Evolutionary conservation across 2,329 filamentous ascomycete genomes (phyloP), one percentile per base, ranked within the genome.

Genomic region (Tolypocladium sp.): DNA sequence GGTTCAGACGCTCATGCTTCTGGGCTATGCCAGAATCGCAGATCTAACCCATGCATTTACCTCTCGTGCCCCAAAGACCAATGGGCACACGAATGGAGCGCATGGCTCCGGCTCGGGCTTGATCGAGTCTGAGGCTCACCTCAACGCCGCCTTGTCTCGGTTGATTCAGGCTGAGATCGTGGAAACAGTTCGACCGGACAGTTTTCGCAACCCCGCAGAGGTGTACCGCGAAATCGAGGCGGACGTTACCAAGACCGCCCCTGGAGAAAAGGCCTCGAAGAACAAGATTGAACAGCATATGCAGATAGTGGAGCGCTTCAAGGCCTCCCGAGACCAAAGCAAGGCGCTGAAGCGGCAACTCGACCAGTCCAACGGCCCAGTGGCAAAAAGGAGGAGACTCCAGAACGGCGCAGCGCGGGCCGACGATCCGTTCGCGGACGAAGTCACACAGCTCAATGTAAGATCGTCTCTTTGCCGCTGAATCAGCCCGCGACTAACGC

Each of bases 1-100:
- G 44, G 82, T 94, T 60, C 85, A 90, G 65, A 88, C 87, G 37
- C 76, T 97, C 49, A 76, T 96, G 61, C 80, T 87, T 58, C 80
- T 92, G 22, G 93, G 93, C 1, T 89, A 94, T 74, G 88, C 88
- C 37, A 86, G 84, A 68, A 79, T 92, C 40, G 82, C 80, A 49
- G 87, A 92, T 65, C 77, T 93, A 51, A 79, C 80, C n/a, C 82
- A 86, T 42, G 84, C 86, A 22, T 89, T 87, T 66, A 69, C 69
- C 33, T 70, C 73, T 5, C 70, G 77, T 66, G 65, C 66, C 22
- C 69, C 71, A 7, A 71, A 72, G 61, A 61, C 65, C 30, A 73
- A 74, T 42, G 70, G 73, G 0, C 68, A 73, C 44, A 61, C 66
- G 17, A 76, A 76, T 27, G 72, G 69, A 63, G 67, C 65, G 35